Evolutionary conservation across 106 monocot species (phyloP).

Genomic region (Phalaenopsis aphrodite): DNA sequence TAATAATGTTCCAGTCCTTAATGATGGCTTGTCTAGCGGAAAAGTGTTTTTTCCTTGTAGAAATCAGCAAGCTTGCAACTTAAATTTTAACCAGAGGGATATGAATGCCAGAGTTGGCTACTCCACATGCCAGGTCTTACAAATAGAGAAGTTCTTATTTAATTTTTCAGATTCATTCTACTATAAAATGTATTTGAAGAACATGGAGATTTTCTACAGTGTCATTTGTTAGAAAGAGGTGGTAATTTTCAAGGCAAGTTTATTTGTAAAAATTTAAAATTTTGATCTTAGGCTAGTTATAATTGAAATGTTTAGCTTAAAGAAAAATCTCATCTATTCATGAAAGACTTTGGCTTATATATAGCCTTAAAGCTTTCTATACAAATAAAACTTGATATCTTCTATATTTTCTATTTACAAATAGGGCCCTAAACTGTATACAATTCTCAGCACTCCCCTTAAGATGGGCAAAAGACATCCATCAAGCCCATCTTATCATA

Average conservation of each 20-base stretch:
- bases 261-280: background rate
- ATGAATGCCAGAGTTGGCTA: background rate
- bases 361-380: too few relatives aligned
- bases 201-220: background rate
- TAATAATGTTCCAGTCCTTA: background rate
- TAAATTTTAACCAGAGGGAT: background rate
- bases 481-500: too few relatives aligned
- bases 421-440: too few relatives aligned
- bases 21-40: background rate
- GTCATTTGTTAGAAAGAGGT: background rate
- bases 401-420: too few relatives aligned
- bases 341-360: too few relatives aligned
- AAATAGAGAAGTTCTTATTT: background rate
- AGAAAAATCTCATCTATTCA: too few relatives aligned
- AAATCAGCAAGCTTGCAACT: background rate
- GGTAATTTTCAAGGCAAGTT: background rate
- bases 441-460: too few relatives aligned
- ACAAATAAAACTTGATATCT: too few relatives aligned
- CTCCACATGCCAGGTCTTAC: background rate
- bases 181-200: background rate
- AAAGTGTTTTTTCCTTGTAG: background rate
- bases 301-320: too few relatives aligned
- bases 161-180: background rate
- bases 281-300: background rate
- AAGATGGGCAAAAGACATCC: too few relatives aligned